Percentiles rank a stretch among this genome's conserved stretches.
phyloP scores from a whole-genome alignment of 306 rosid genomes.

The Albizia julibrissin region DNA sequence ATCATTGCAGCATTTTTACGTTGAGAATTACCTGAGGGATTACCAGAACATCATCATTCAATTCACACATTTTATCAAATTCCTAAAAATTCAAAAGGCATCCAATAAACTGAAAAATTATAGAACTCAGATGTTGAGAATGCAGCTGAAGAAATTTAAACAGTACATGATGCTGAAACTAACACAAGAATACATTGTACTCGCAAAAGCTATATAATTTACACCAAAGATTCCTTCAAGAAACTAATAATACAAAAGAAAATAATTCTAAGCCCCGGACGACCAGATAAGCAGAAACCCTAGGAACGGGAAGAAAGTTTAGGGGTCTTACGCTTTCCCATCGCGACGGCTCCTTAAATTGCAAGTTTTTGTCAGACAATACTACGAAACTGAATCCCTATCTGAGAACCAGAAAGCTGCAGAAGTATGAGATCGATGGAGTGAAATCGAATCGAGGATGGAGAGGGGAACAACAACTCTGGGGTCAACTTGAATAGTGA shows the following conservation, averaged over 20 bases:
- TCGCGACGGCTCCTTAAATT: constrained; percentile 35
- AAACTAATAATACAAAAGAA: not conserved
- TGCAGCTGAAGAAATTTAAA: not conserved
- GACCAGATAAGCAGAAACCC: constrained; percentile 13
- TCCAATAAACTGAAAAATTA: not conserved
- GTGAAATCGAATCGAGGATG: constrained; percentile 43
- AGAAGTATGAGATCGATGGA: constrained; percentile 40
- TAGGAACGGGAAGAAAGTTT: not conserved
- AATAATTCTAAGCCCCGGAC: not conserved
- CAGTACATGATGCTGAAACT: not conserved
- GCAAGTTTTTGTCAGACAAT: constrained; percentile 29
- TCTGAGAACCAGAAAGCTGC: constrained; percentile 39
- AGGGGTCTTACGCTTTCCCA: constrained; percentile 84
- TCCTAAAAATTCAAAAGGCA: not conserved
- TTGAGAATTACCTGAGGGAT: constrained; percentile 62
- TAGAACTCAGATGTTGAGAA: not conserved
- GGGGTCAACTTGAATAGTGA: constrained; percentile 35
- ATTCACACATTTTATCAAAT: not conserved
- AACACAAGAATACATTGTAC: not conserved
- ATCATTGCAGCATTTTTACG: constrained; percentile 63
- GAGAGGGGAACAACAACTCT: constrained; percentile 19
- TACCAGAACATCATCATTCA: not conserved
- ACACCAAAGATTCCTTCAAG: not conserved
- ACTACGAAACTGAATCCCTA: constrained; percentile 43
- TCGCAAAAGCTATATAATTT: constrained; percentile 15